These are phyloP conservation scores for Fusarium brachygibbosum DNA, from an alignment of 2,329 filamentous ascomycete species.

Conservation along the genomic window DNA sequence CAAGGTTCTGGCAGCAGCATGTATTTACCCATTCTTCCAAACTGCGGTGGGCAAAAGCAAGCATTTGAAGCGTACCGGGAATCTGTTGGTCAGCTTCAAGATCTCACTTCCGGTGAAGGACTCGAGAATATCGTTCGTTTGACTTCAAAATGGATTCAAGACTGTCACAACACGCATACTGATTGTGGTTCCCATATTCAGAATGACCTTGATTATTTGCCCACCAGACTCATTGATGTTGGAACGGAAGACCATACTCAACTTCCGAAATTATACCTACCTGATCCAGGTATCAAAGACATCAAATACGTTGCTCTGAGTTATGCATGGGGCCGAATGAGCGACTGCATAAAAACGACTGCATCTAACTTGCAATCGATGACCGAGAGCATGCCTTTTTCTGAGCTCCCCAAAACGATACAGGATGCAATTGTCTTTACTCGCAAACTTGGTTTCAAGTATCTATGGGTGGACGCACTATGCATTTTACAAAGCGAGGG, in stretches of 20 bases:
- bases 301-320: not conserved
- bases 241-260: not conserved
- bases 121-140: not conserved
- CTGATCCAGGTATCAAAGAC: not conserved
- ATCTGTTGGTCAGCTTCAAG: not conserved
- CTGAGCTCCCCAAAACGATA: not conserved
- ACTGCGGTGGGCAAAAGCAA: not conserved
- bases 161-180: not conserved
- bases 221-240: not conserved
- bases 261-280: not conserved
- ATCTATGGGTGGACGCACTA: not conserved
- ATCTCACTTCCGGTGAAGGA: not conserved
- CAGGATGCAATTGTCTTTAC: not conserved
- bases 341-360: not conserved
- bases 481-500: constrained; percentile 3
- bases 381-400: not conserved
- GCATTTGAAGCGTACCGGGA: not conserved
- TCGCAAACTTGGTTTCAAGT: not conserved
- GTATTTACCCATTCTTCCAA: not conserved
- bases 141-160: not conserved
- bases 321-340: not conserved
- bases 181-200: not conserved
- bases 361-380: not conserved
- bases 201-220: fast-evolving
- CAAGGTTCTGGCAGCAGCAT: not conserved